Percentiles rank a stretch among this genome's conserved stretches.
Conservation (phyloP, 345 rosid species). For the Eutrema heterophyllum region DNA sequence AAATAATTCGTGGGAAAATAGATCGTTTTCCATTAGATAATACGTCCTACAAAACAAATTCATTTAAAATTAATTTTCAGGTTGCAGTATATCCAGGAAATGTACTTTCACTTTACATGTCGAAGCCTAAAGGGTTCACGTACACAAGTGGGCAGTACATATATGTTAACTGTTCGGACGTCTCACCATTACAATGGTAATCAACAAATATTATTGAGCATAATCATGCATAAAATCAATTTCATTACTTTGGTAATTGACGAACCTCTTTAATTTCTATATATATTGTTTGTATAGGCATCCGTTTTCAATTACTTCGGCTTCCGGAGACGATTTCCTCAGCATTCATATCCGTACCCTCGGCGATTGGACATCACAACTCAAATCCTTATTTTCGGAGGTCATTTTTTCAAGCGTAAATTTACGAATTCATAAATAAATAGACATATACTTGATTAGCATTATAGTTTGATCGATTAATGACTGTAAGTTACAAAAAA, state of each 20-base stretch:
- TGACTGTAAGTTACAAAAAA: neutral
- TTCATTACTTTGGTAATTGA: neutral
- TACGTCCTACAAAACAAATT: neutral
- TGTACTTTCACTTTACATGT: constrained; percentile 64
- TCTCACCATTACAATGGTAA: constrained; percentile 83
- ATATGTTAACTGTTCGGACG: constrained; percentile 65
- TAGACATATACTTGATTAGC: neutral
- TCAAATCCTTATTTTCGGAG: constrained; percentile 53
- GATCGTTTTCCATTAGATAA: too few relatives aligned
- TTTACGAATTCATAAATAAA: neutral
- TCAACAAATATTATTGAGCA: neutral
- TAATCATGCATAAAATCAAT: neutral
- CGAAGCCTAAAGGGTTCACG: constrained; percentile 73
- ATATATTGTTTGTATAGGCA: constrained; percentile 37
- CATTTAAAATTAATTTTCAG: constrained; percentile 30
- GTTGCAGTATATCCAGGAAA: constrained; percentile 85
- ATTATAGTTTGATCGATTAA: neutral
- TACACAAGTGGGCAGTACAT: constrained; percentile 87
- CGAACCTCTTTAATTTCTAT: neutral
- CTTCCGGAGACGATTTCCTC: constrained; percentile 59
- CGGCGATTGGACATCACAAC: constrained; percentile 82
- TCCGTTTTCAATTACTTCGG: constrained; percentile 68
- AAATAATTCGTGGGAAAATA: too few relatives aligned
- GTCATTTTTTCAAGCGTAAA: constrained; percentile 29
- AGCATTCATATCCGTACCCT: constrained; percentile 61